Evolutionary conservation across 768 basidiomycete genomes (phyloP), one percentile per base, ranked within the genome.

Genomic region (Leucosporidium creatinivorum): DNA sequence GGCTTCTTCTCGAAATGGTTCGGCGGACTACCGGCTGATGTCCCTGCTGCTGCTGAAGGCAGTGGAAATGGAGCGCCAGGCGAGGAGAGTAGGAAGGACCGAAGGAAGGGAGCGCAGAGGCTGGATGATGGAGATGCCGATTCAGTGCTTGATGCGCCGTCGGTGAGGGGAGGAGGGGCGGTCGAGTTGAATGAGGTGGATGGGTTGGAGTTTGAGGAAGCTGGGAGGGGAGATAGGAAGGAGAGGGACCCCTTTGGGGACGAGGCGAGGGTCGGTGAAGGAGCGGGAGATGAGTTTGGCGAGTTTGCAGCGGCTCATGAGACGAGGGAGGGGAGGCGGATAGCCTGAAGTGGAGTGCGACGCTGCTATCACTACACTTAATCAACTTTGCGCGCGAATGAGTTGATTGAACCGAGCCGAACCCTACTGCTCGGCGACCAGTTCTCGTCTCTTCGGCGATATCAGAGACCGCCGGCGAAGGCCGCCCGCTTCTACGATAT

Each of bases 51-150:
- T 60, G 9, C 70, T 62, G 13, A 64, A 66, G 18, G 54, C n/a
- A 30, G 47, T 67, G 10, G 23, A 39, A 9, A 63, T 58, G 73
- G 75, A 39, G 68, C 39, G 57, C 5, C 26, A n/a, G 47, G 52
- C 12, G 31, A 33, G 72, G 64, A 66, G 58, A 28, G 62, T 47
- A 62, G 67, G 62, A 36, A 71, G 58, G 69, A 73, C 2, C 39
- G 39, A 2, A 6, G 39, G 63, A 25, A 77, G 23, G 80, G 78
- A 47, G 80, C 81, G 56, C 84, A 85, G 72, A 81, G 79, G 66
- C 82, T 86, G 63, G 66, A 75, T 47, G 77, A 76, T 28, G 74
- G 72, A 44, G 77, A 73, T 56, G 77, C 77, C 1, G 78, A 76
- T 6, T 79, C 79, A 31, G 79, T 79, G 6, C 78, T 79, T 18